Evolutionary conservation across 2,329 filamentous ascomycete genomes (phyloP).

Genomic region (Blumeriella jaapii): DNA sequence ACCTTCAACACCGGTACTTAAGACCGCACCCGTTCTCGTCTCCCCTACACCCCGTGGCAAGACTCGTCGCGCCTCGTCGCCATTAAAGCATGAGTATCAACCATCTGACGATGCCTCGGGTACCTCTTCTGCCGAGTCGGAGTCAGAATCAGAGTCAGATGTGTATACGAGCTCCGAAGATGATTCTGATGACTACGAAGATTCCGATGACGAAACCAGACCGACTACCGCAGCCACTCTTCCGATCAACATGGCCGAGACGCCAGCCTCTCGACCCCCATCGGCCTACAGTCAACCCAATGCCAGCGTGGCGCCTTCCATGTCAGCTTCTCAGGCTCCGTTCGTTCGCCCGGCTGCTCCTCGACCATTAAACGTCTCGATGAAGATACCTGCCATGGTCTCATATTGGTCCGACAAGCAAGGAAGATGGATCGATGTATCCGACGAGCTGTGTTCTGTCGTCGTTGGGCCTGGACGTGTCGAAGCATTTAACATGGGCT

Average conservation of each 20-base stretch:
- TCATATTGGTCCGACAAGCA: conserved; percentile 51
- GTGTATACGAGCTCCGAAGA: too few relatives aligned
- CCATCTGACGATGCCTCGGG: conserved; percentile 62
- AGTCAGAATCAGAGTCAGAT: conserved; percentile 37
- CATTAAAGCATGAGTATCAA: conserved; percentile 92
- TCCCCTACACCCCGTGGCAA: conserved; percentile 17
- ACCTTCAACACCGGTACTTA: conserved; percentile 35
- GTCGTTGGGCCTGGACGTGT: conserved; percentile 47
- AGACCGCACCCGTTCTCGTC: conserved; percentile 23
- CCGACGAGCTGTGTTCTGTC: conserved; percentile 40
- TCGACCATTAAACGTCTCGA: conserved; percentile 2
- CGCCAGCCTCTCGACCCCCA: conserved; percentile 14
- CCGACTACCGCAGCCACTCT: conserved; percentile 22
- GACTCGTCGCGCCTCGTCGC: conserved; percentile 74
- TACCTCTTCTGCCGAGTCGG: conserved; percentile 44
- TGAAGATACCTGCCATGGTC: conserved; percentile 39
- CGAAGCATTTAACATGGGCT: conserved; percentile 39
- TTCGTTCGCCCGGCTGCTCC: conserved; percentile 34
- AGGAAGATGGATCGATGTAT: conserved; percentile 48
- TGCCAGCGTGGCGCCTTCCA: conserved; percentile 60
- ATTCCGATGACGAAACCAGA: conserved; percentile 35
- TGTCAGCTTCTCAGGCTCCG: conserved; percentile 69
- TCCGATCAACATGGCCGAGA: background rate
- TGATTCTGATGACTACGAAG: conserved; percentile 45
- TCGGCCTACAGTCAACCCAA: conserved; percentile 22